phyloP scores from a whole-genome alignment of 208 protist species.

The Acanthamoeba triangularis region DNA sequence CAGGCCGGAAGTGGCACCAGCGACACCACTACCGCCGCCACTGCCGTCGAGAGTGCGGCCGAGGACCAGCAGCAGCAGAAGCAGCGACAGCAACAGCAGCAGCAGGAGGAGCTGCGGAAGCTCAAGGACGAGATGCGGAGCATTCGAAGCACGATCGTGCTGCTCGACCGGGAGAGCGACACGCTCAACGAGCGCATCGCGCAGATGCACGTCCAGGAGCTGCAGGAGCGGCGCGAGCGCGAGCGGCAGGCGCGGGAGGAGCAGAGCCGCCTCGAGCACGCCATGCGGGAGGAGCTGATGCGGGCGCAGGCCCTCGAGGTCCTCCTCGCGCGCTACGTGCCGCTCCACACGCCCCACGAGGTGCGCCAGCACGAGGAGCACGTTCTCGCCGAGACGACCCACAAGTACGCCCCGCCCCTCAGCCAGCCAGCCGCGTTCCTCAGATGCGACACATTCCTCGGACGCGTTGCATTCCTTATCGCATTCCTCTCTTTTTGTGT shows the following conservation, averaged over 20 bases:
- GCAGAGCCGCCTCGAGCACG: background rate
- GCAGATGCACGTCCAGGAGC: conserved; percentile 43
- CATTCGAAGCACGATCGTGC: conserved; percentile 51
- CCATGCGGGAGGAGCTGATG: background rate
- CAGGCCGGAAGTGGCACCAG: background rate
- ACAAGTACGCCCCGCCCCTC: background rate
- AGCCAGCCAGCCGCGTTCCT: no score
- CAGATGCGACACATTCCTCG: no score
- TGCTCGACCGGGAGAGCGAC: conserved; percentile 43
- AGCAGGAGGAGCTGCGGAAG: background rate
- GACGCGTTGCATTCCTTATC: background rate
- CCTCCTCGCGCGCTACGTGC: conserved; percentile 18
- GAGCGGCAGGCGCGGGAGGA: background rate
- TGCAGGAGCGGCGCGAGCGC: conserved; percentile 18
- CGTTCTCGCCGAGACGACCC: conserved; percentile 2
- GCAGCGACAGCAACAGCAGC: background rate
- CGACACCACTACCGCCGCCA: background rate
- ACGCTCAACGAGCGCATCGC: conserved; percentile 29
- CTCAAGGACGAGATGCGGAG: conserved; percentile 32
- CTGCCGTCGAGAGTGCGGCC: background rate
- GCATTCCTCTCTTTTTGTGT: background rate
- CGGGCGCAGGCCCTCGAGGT: background rate
- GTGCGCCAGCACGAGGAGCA: conserved; percentile 10
- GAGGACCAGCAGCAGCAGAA: background rate
- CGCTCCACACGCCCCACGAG: background rate